Evolutionary conservation across 1,284 basidiomycete species (phyloP).

Genomic region (Cystobasidiaceae sp.): DNA sequence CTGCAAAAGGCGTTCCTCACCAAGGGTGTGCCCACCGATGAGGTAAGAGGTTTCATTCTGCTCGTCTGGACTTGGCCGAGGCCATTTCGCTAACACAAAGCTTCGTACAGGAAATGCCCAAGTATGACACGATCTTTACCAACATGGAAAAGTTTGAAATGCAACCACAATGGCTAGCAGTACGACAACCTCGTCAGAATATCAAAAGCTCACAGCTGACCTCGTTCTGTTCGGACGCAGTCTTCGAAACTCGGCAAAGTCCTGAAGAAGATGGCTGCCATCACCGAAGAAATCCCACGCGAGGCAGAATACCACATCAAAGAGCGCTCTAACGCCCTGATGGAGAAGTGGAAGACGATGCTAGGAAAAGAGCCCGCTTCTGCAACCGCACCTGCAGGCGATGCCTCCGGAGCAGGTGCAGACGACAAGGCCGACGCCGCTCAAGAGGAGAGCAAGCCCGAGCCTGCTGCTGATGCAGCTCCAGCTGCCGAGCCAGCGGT

Average conservation of each 20-base stretch:
- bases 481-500: constrained; percentile 37
- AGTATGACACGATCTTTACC: constrained; percentile 69
- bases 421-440: constrained; percentile 34
- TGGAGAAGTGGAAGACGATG: constrained; percentile 45
- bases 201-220: constrained; percentile 20
- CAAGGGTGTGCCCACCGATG: constrained; percentile 49
- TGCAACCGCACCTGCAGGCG: background rate
- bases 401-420: constrained; percentile 39
- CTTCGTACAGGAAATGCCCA: constrained; percentile 44
- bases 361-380: constrained; percentile 11
- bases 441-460: constrained; percentile 22
- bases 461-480: constrained; percentile 1
- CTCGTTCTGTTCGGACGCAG: constrained; percentile 47
- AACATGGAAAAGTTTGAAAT: constrained; percentile 79
- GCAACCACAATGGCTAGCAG: constrained; percentile 74
- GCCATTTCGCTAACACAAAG: background rate
- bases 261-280: constrained; percentile 83
- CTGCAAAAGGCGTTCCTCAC: constrained; percentile 82
- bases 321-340: constrained; percentile 56
- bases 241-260: constrained; percentile 98
- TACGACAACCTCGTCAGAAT: constrained; percentile 47
- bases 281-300: constrained; percentile 65
- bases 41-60: constrained; percentile 36
- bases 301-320: constrained; percentile 84
- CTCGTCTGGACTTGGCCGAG: too few relatives aligned